Percentiles rank a stretch among this genome's conserved stretches.
phyloP scores from a whole-genome alignment of 1,284 basidiomycete species.

The Ustilago vetiveriae region DNA sequence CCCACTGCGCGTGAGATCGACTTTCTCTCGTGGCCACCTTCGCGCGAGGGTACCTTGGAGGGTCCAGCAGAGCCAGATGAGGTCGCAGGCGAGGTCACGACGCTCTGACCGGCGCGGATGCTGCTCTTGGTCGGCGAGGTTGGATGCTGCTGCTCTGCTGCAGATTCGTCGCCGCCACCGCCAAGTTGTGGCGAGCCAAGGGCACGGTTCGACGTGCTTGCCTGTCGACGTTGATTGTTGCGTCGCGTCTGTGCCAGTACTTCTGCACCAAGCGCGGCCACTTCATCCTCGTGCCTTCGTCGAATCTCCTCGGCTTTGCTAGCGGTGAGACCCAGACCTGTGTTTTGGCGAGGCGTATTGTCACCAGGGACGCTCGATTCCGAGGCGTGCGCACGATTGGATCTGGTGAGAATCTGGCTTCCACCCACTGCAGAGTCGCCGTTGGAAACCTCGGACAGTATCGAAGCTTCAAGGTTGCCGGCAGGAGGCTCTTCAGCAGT shows the following conservation, averaged over 20 bases:
- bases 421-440: slow-evolving; percentile 10
- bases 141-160: slow-evolving; percentile 11
- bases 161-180: slow-evolving; percentile 20
- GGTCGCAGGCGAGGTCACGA: slow-evolving; percentile 7
- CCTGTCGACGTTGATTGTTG: slow-evolving; percentile 45
- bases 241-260: slow-evolving; percentile 53
- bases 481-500: slow-evolving; percentile 8
- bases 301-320: slow-evolving; percentile 56
- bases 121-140: slow-evolving; percentile 12
- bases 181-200: slow-evolving; percentile 7
- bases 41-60: slow-evolving; percentile 31
- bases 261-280: slow-evolving; percentile 60
- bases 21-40: slow-evolving; percentile 25
- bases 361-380: slow-evolving; percentile 16
- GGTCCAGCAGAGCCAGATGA: slow-evolving; percentile 11
- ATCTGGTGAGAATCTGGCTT: slow-evolving; percentile 16
- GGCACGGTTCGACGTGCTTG: slow-evolving; percentile 15
- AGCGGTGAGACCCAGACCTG: slow-evolving; percentile 41
- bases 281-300: slow-evolving; percentile 62
- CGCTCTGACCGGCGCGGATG: slow-evolving; percentile 6
- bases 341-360: slow-evolving; percentile 37
- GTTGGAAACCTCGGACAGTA: slow-evolving; percentile 17
- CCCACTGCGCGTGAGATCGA: slow-evolving; percentile 39
- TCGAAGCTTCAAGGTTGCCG: slow-evolving; percentile 15
- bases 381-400: slow-evolving; percentile 11